Percentiles rank a stretch among this genome's conserved stretches.
These are phyloP conservation scores for Aspergillus phoenicis DNA, from an alignment of 2,329 filamentous ascomycete species.

Conservation along the genomic window DNA sequence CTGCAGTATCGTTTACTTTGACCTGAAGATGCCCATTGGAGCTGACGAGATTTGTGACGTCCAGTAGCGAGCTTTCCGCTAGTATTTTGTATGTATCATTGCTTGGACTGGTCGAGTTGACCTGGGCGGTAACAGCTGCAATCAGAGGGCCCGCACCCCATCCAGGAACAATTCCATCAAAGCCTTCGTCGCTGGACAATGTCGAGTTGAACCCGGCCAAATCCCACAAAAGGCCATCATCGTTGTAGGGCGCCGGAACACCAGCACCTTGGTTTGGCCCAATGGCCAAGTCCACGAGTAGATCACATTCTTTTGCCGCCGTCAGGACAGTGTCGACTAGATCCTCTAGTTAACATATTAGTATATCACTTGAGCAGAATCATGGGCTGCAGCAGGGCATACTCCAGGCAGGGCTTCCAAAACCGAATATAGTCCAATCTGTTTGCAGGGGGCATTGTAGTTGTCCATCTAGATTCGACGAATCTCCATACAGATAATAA, in stretches of 20 bases:
- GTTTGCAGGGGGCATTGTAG: not conserved
- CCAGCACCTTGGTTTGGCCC: constrained; percentile 54
- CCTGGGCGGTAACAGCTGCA: not conserved
- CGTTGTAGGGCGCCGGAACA: constrained; percentile 41
- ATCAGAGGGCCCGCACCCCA: constrained; percentile 5
- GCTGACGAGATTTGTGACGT: not conserved
- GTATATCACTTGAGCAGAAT: not conserved
- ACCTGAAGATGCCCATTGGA: not conserved
- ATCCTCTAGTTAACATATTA: not conserved
- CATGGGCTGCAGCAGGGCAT: not conserved
- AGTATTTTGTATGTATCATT: not conserved
- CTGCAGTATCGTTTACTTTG: not conserved
- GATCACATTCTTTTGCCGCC: constrained; percentile 31
- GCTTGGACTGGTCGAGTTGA: not conserved
- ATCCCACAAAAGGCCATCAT: constrained; percentile 31
- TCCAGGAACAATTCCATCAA: not conserved
- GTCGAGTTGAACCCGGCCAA: not conserved
- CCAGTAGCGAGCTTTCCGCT: not conserved
- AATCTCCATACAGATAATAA: not conserved
- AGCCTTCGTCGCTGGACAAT: not conserved
- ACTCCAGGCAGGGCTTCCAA: constrained; percentile 2
- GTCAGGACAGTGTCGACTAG: not conserved
- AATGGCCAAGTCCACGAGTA: constrained; percentile 51
- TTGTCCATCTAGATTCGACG: not conserved
- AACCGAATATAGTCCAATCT: constrained; percentile 5